phyloP scores from a whole-genome alignment of 441 rosid species.

The Pelargonium citronellum region DNA sequence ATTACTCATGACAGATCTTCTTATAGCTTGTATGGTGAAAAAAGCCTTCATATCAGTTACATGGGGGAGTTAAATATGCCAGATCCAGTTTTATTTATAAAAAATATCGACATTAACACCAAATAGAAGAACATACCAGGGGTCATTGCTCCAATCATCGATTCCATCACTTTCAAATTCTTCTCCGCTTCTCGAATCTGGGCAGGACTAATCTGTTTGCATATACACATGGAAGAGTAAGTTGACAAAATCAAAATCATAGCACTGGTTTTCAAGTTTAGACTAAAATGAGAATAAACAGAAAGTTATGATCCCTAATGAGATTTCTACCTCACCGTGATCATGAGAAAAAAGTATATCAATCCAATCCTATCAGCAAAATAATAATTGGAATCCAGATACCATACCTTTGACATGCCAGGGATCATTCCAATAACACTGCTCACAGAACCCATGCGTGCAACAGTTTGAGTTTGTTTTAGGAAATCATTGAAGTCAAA shows the following conservation, averaged over 20 bases:
- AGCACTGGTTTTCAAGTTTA: background rate
- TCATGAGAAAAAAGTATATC: background rate
- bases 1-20: background rate
- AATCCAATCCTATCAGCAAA: background rate
- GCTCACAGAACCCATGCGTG: conserved; percentile 94
- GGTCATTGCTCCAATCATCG: conserved; percentile 88
- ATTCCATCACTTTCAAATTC: conserved; percentile 77
- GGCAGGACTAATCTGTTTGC: conserved; percentile 70
- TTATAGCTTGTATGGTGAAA: background rate
- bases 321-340: background rate
- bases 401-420: conserved; percentile 81
- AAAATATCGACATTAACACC: conserved; percentile 11
- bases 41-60: background rate
- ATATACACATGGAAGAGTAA: conserved; percentile 12
- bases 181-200: conserved; percentile 95
- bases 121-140: conserved; percentile 49
- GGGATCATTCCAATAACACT: conserved; percentile 97
- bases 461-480: conserved; percentile 94
- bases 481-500: conserved; percentile 96
- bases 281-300: background rate
- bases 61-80: background rate
- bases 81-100: conserved; percentile 9
- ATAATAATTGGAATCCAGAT: conserved; percentile 18
- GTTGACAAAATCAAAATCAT: background rate
- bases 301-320: background rate